Evolutionary conservation across 164 flowering plant species (phyloP), one percentile per base, ranked within the genome.

Genomic region (Pachysandra terminalis): DNA sequence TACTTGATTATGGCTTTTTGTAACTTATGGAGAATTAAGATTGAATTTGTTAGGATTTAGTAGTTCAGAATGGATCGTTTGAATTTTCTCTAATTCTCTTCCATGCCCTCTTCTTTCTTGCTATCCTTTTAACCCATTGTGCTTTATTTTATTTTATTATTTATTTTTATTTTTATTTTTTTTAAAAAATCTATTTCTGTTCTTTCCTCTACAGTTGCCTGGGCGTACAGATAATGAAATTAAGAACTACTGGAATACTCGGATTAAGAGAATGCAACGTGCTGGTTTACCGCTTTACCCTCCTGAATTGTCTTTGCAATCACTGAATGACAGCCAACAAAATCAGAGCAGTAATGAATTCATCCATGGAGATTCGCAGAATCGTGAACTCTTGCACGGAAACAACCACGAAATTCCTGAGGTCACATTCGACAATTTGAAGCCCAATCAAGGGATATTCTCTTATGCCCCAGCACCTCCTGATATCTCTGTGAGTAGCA

Each of bases 221-320:
- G 99, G 99, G 19, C 97, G 99, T 26, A 96, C 99, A 48, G 99
- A 96, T 74, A 96, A 96, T 71, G 99, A 96, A 80, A 93, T 96
- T 68, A 96, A 96, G 79, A 95, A 96, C 75, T 96, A 83, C 64
- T 96, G 99, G 99, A 96, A 96, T 62, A 96, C 99, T 0, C 82
- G 98, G 59, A 84, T 91, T 35, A 96, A 96, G 82, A 84, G 97
- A 68, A 82, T 83, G 3, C 95, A 89, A 64, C 89, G 98, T 64
- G 93, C 98, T 66, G 97, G 99, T 40, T 82, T 89, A 71, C 93
- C 98, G 0, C 88, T 93, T 63, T 96, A 96, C 67, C 98, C 97
- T 71, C 86, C 87, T 41, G 96, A 88, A 23, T 54, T 89, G 61
- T 77, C 83, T 74, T 70, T 81, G 64, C 85, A 82, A 68, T 71